phyloP scores from a whole-genome alignment of 2,329 filamentous ascomycete genomes.

The Boeremia exigua region DNA sequence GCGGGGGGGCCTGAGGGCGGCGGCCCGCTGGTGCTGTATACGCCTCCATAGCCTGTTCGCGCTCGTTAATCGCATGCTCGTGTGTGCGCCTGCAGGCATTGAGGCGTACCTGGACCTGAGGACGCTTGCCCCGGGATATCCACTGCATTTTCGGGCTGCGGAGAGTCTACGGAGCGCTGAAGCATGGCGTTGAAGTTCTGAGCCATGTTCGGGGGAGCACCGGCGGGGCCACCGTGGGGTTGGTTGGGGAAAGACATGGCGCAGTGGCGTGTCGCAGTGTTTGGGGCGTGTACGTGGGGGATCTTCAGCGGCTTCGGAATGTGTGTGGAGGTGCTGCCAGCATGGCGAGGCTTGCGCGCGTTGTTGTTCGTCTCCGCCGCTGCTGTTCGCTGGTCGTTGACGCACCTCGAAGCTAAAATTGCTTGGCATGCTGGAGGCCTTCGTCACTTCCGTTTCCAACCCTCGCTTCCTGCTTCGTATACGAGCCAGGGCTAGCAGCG shows the following conservation, averaged over 20 bases:
- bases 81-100: slow-evolving; percentile 1
- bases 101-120: slow-evolving; percentile 34
- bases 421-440: slow-evolving; percentile 3
- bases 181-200: slow-evolving; percentile 47
- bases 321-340: slow-evolving; percentile 26
- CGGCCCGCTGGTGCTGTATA: slow-evolving; percentile 49
- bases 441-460: slow-evolving; percentile 4
- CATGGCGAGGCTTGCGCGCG: slow-evolving; percentile 39
- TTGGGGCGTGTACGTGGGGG: slow-evolving; percentile 6
- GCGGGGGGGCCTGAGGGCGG: slow-evolving; percentile 57
- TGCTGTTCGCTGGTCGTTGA: slow-evolving; percentile 11
- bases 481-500: slow-evolving; percentile 6
- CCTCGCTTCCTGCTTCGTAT: background rate
- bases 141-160: slow-evolving; percentile 29
- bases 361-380: slow-evolving; percentile 25
- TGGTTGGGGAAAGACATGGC: slow-evolving; percentile 39
- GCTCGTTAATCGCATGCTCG: slow-evolving; percentile 21
- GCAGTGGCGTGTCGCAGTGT: slow-evolving; percentile 3
- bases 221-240: slow-evolving; percentile 41
- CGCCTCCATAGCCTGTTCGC: slow-evolving; percentile 41
- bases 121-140: slow-evolving; percentile 35
- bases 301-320: slow-evolving; percentile 28
- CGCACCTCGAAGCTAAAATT: slow-evolving; percentile 15
- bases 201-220: slow-evolving; percentile 37
- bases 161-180: slow-evolving; percentile 44